phyloP scores from a whole-genome alignment of 805 yeast genomes.

The Candida coleopterorum region DNA sequence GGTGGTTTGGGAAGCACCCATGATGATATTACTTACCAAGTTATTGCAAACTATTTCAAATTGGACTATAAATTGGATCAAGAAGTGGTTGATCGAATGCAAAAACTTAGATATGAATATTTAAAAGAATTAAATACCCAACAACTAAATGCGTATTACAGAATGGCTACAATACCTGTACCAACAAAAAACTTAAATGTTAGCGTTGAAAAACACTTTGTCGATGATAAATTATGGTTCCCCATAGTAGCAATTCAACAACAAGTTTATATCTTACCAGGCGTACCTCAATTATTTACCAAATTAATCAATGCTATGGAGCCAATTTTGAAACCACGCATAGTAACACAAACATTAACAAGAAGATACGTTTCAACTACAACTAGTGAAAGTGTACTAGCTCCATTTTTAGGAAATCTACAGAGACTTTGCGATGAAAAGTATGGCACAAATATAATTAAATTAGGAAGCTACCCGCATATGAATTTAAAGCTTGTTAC shows the following conservation, averaged over 20 bases:
- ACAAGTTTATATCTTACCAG: slow-evolving; percentile 73
- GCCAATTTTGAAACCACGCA: slow-evolving; percentile 28
- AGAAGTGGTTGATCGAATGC: slow-evolving; percentile 60
- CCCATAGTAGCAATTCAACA: slow-evolving; percentile 70
- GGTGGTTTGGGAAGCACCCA: slow-evolving; percentile 86
- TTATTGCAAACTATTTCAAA: slow-evolving; percentile 62
- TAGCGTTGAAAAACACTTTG: slow-evolving; percentile 38
- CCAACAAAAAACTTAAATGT: slow-evolving; percentile 3
- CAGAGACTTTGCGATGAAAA: slow-evolving; percentile 38
- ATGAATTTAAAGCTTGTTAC: slow-evolving; percentile 59
- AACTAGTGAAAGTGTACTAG: slow-evolving; percentile 61
- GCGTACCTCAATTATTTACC: slow-evolving; percentile 73
- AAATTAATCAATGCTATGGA: slow-evolving; percentile 43
- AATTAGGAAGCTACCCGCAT: slow-evolving; percentile 86
- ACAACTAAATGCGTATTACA: slow-evolving; percentile 56
- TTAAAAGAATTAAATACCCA: slow-evolving; percentile 28
- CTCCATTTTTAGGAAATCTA: slow-evolving; percentile 52
- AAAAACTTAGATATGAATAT: slow-evolving; percentile 35
- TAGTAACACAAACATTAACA: slow-evolving; percentile 14
- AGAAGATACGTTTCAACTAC: slow-evolving; percentile 61
- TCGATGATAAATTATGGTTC: slow-evolving; percentile 65
- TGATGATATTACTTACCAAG: slow-evolving; percentile 80
- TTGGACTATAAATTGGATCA: slow-evolving; percentile 48
- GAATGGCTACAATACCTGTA: slow-evolving; percentile 77
- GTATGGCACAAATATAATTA: slow-evolving; percentile 38